phyloP scores from a whole-genome alignment of 2,329 filamentous ascomycete genomes.

The Fusarium tupiense region DNA sequence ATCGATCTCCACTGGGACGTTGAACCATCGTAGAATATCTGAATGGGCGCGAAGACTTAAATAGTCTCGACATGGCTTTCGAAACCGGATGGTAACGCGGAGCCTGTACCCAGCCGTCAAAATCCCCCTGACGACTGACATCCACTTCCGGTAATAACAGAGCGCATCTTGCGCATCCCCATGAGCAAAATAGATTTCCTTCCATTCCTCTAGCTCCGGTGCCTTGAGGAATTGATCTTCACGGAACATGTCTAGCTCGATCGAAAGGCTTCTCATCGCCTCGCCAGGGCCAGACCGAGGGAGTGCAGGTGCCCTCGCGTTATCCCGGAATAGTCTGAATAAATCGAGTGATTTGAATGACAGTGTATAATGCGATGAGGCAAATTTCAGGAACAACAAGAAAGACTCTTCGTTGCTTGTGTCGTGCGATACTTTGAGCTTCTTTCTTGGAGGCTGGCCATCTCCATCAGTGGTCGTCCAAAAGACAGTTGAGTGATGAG shows the following conservation, averaged over 20 bases:
- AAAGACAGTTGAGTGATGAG: background rate
- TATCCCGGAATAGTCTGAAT: too few relatives aligned
- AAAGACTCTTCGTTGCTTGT: background rate
- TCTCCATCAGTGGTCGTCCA: background rate
- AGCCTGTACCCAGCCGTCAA: background rate
- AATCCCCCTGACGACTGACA: background rate
- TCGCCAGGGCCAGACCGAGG: background rate
- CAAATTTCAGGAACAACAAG: background rate
- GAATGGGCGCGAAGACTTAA: rapidly evolving
- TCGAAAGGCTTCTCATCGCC: background rate
- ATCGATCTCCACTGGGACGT: background rate
- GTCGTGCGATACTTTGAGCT: background rate
- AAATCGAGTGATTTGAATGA: background rate
- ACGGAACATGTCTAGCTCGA: background rate
- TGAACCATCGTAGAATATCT: background rate
- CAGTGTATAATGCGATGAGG: background rate
- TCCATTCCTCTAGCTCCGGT: background rate
- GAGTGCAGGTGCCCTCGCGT: background rate
- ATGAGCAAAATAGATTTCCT: rapidly evolving
- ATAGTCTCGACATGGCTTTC: background rate
- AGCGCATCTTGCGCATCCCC: background rate
- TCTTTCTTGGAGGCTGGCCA: background rate
- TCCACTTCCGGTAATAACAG: background rate
- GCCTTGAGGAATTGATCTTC: background rate
- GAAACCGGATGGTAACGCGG: background rate